Conservation (phyloP, 768 basidiomycete genomes). For the Tricholoma saponaceum region DNA sequence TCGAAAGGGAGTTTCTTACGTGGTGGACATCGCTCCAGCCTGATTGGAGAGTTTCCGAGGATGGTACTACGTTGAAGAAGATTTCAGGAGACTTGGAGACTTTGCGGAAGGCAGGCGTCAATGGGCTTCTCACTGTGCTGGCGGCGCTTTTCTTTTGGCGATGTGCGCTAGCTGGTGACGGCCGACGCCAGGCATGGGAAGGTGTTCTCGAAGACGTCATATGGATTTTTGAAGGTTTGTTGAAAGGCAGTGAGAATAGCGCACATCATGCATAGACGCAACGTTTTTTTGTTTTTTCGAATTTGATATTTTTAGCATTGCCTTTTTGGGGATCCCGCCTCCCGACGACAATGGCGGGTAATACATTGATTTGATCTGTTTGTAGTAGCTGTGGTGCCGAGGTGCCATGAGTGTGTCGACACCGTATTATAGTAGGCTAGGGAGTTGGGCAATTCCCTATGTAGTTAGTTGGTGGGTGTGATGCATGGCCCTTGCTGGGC, state of each 20-base stretch:
- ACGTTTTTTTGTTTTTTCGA: neutral
- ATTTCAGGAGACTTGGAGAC: neutral
- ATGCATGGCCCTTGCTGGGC: neutral
- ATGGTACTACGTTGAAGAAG: neutral
- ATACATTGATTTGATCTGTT: neutral
- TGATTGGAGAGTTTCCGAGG: neutral
- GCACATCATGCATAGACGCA: neutral
- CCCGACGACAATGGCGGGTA: neutral
- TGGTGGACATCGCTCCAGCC: neutral
- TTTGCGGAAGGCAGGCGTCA: neutral
- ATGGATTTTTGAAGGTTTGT: neutral
- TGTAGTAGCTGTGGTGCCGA: neutral
- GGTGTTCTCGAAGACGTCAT: neutral
- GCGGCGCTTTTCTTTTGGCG: neutral
- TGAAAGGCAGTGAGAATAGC: neutral
- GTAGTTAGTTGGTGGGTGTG: neutral
- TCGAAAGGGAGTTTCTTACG: neutral
- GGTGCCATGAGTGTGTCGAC: neutral
- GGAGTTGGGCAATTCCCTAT: neutral
- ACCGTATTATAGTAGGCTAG: neutral
- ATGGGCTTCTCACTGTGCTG: neutral
- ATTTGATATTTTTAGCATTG: neutral
- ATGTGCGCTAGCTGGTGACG: neutral
- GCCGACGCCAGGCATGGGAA: neutral
- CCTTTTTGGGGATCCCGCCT: neutral